Conservation (phyloP, 2,329 filamentous ascomycete species). For the Dryadomyces quercivorus region DNA sequence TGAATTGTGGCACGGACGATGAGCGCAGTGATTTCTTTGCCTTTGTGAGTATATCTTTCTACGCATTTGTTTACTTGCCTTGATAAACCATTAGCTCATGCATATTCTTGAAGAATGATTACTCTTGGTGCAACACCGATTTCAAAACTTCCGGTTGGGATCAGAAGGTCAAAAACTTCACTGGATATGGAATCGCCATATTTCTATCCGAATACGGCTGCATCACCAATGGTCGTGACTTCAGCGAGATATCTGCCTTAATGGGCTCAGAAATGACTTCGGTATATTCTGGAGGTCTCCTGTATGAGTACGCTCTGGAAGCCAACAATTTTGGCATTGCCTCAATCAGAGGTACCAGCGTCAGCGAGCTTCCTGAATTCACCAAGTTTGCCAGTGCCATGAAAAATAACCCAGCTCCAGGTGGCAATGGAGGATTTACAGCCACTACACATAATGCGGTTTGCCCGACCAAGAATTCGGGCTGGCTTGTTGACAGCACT, state of each 20-base stretch:
- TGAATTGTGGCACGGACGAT: conserved; percentile 83
- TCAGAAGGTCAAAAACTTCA: conserved; percentile 78
- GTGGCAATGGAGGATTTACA: conserved; percentile 35
- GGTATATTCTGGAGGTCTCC: conserved; percentile 90
- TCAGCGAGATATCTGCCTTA: conserved; percentile 65
- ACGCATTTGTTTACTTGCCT: neutral
- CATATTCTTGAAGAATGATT: conserved; percentile 58
- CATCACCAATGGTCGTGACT: conserved; percentile 67
- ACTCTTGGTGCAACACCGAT: conserved; percentile 70
- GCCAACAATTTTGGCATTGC: conserved; percentile 72
- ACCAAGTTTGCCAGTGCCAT: conserved; percentile 36
- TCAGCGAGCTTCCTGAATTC: conserved; percentile 53
- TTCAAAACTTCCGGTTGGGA: conserved; percentile 69
- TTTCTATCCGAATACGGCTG: conserved; percentile 96
- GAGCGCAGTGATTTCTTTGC: conserved; percentile 81
- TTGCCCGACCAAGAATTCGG: conserved; percentile 35
- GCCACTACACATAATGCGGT: conserved; percentile 31
- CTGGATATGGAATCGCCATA: conserved; percentile 74
- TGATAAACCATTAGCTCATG: neutral
- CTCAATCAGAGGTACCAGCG: conserved; percentile 40
- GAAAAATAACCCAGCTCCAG: conserved; percentile 35
- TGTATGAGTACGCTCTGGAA: conserved; percentile 89
- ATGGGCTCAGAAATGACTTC: conserved; percentile 74
- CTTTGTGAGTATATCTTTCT: conserved; percentile 33
- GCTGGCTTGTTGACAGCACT: conserved; percentile 39